These are phyloP conservation scores for Exsudoporus floridanus DNA, from an alignment of 1,284 basidiomycete species.

Conservation along the genomic window DNA sequence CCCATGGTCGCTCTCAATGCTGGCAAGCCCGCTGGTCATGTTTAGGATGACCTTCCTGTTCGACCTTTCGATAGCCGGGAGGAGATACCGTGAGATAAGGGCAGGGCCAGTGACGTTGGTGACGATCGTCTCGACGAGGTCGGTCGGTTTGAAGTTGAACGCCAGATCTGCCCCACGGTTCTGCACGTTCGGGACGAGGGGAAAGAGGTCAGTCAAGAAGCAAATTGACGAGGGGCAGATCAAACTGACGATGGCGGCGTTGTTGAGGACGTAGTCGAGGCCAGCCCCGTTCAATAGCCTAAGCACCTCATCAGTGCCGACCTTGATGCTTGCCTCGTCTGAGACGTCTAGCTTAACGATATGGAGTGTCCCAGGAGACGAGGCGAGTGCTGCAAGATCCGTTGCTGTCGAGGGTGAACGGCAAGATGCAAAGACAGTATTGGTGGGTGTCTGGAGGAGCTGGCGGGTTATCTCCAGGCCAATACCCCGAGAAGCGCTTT, in stretches of 20 bases:
- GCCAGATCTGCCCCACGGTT: conserved; percentile 29
- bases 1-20: conserved; percentile 34
- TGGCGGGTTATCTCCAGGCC: conserved; percentile 42
- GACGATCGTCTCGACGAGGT: conserved; percentile 27
- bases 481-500: conserved; percentile 43
- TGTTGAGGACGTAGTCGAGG: conserved; percentile 43
- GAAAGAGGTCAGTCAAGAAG: not conserved
- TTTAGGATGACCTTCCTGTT: conserved; percentile 40
- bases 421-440: conserved; percentile 42
- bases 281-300: conserved; percentile 31
- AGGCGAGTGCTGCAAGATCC: conserved; percentile 29
- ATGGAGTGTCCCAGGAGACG: conserved; percentile 32
- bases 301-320: conserved; percentile 25
- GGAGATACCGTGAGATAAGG: conserved; percentile 35
- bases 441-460: conserved; percentile 33
- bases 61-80: conserved; percentile 39
- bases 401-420: conserved; percentile 35
- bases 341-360: conserved; percentile 38
- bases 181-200: conserved; percentile 11
- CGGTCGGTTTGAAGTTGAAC: conserved; percentile 27
- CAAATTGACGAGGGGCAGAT: not conserved
- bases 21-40: conserved; percentile 37
- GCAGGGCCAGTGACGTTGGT: conserved; percentile 41
- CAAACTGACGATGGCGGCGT: conserved; percentile 39
- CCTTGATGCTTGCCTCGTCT: conserved; percentile 31